Base-by-base conservation (phyloP, 139 green algal species). In the Auxenochlorella pyrenoidosa region DNA sequence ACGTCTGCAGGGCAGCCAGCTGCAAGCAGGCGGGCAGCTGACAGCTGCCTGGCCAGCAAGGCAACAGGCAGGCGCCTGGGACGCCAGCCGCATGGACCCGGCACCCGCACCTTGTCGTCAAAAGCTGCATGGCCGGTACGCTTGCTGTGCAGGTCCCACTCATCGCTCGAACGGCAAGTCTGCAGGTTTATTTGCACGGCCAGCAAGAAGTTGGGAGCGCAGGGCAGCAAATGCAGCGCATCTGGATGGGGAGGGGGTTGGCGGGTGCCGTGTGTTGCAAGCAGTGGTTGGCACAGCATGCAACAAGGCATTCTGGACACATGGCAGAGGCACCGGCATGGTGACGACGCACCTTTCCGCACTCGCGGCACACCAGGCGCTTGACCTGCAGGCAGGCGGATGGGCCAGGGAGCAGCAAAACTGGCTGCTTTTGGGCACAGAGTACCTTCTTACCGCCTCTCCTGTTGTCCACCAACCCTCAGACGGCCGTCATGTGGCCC, bases 61-160 rank as follows among this genome's bases (percentile, higher is more conserved):
- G 47, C 8, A 58, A 58, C 47, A 24, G 12, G 54, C 54, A 63
- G 54, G 15, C 18, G 54, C 30, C n/a, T 38, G 15, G 4, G 12
- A 28, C 32, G n/a, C 32, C 66, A 40, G 66, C 30, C 22, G 32
- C 13, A 41, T 51, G 0, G 19, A 40, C 47, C 76, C 1, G 2
- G 38, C 66, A 70, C 22, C 44, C 86, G 0, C 41, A 93, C 93
- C 92, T 95, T 93, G 75, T 98, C 95, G 22, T 93, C 91, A 87
- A 94, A 98, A 10, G 91, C 87, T 0, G 81, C 63, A 79, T 98
- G 96, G 0, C 94, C 94, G 3, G 96, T 98, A 79, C 91, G 90
- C 77, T 93, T 93, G 41, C 91, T 95, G 89, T 98, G 96, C 85
- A 98, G 79, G 8, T 96, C 94, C 34, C 91, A 83, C 86, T 98